Percentiles rank a stretch among this genome's conserved stretches.
These are phyloP conservation scores for Glebionis coronaria DNA, from an alignment of 129 eudicot genomes.

Conservation along the genomic window DNA sequence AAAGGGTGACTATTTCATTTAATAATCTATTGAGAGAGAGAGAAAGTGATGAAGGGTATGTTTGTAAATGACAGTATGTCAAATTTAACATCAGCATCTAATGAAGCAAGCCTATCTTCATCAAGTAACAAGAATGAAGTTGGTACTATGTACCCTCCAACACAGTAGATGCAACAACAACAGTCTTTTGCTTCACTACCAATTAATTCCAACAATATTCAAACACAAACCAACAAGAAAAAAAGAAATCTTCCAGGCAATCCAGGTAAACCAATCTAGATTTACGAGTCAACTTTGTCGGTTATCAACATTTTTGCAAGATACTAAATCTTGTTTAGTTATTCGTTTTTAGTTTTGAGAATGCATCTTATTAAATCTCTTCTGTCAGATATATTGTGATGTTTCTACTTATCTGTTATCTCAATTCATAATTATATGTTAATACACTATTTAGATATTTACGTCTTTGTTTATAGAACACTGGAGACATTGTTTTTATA, in stretches of 20 bases:
- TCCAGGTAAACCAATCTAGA: constrained; percentile 38
- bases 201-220: constrained; percentile 22
- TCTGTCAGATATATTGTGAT: too few relatives aligned
- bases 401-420: too few relatives aligned
- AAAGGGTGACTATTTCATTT: constrained; percentile 23
- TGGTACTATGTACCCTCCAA: constrained; percentile 43
- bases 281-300: too few relatives aligned
- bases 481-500: too few relatives aligned
- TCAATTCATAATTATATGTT: background rate
- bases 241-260: constrained; percentile 73
- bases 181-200: constrained; percentile 37
- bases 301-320: too few relatives aligned
- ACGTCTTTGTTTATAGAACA: too few relatives aligned
- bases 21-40: constrained; percentile 27
- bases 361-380: too few relatives aligned
- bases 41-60: constrained; percentile 37
- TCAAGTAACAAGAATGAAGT: constrained; percentile 56
- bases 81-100: constrained; percentile 70
- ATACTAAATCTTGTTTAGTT: too few relatives aligned
- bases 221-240: constrained; percentile 48
- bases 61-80: constrained; percentile 52
- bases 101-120: constrained; percentile 65
- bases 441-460: background rate
- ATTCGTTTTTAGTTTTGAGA: too few relatives aligned
- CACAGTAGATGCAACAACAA: constrained; percentile 25